These are phyloP conservation scores for Ophiostoma ulmi DNA, from an alignment of 2,329 filamentous ascomycete genomes.

Conservation along the genomic window DNA sequence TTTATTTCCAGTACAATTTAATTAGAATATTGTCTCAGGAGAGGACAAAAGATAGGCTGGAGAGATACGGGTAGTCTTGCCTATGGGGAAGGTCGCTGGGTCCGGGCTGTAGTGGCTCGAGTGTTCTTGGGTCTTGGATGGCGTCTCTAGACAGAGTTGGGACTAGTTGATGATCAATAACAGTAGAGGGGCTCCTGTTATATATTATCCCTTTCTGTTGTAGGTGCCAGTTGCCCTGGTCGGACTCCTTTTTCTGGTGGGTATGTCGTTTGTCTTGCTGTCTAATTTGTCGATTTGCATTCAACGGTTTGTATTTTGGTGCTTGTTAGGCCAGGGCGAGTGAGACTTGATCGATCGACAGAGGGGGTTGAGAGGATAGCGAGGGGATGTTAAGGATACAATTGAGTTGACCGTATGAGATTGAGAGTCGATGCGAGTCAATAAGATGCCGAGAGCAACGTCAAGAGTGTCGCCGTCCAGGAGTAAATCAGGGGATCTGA, in stretches of 20 bases:
- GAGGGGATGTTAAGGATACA: background rate
- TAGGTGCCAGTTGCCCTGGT: background rate
- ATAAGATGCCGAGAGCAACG: background rate
- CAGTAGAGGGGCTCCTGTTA: constrained; percentile 17
- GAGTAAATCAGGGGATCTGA: background rate
- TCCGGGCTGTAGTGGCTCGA: constrained; percentile 23
- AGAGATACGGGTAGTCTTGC: constrained; percentile 23
- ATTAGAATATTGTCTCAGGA: constrained; percentile 10
- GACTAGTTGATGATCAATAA: constrained; percentile 28
- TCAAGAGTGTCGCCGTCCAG: background rate
- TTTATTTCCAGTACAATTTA: background rate
- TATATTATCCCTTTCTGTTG: constrained; percentile 18
- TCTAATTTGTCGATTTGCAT: background rate
- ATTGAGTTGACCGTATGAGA: background rate
- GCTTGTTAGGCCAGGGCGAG: background rate
- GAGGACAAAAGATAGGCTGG: background rate
- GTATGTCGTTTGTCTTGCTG: background rate
- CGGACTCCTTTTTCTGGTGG: constrained; percentile 2
- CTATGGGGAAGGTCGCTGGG: constrained; percentile 28
- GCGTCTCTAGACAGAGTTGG: constrained; percentile 27
- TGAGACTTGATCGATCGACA: constrained; percentile 8
- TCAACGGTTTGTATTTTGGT: background rate
- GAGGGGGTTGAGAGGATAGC: background rate
- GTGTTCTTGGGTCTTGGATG: constrained; percentile 17
- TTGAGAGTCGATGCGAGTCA: background rate